A percentile compares a stretch with the other conserved stretches of the same genome.
Evolutionary conservation across 2,329 filamentous ascomycete species (phyloP).

Genomic region (Arthrobotrys sinensis): DNA sequence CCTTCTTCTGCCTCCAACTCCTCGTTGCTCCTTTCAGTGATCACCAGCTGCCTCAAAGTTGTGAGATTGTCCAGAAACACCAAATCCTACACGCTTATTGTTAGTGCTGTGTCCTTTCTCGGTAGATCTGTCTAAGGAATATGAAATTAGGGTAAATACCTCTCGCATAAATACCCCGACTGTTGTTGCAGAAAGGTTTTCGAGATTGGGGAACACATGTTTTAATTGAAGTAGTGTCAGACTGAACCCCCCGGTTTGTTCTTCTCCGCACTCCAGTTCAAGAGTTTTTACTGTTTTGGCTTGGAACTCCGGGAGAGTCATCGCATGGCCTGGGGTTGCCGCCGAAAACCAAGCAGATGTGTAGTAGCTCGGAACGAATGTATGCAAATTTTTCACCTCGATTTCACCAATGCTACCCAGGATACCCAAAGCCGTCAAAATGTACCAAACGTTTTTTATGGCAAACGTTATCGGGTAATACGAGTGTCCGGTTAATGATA

Average conservation of each 20-base stretch:
- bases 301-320: background rate
- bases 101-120: background rate
- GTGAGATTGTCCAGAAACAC: background rate
- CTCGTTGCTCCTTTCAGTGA: constrained; percentile 17
- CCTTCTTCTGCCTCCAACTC: constrained; percentile 22
- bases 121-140: no score
- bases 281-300: background rate
- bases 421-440: background rate
- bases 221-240: background rate
- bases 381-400: constrained; percentile 7
- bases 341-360: background rate
- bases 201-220: background rate
- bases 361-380: background rate
- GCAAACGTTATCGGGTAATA: background rate
- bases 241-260: background rate
- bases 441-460: constrained; percentile 6
- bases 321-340: background rate
- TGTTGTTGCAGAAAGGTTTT: background rate
- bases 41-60: background rate
- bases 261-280: background rate
- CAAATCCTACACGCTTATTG: constrained; percentile 3
- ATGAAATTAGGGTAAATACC: background rate
- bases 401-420: background rate
- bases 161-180: constrained; percentile 4
- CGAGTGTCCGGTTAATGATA: background rate